Evolutionary conservation across 768 basidiomycete genomes (phyloP).

Genomic region (Mycena amicta): DNA sequence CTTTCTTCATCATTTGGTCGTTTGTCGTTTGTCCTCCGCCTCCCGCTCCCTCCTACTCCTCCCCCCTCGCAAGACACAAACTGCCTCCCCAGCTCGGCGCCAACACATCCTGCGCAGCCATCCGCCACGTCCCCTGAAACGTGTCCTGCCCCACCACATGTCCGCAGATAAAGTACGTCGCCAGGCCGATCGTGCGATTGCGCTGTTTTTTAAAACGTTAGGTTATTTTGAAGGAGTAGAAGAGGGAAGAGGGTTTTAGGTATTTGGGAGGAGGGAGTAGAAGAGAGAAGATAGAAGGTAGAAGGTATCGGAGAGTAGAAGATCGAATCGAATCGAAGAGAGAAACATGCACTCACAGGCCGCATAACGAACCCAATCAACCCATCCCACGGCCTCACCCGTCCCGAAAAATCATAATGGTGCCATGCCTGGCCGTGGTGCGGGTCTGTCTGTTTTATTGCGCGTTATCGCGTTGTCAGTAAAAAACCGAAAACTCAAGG

Average conservation of each 20-base stretch:
- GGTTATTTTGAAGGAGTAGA: not conserved
- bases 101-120: slow-evolving; percentile 18
- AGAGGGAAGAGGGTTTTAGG: no score
- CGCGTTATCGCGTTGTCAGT: no score
- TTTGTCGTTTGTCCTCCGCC: no score
- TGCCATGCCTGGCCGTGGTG: slow-evolving; percentile 41
- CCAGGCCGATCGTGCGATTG: slow-evolving; percentile 15
- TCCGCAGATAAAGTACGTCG: slow-evolving; percentile 21
- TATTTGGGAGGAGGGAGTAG: no score
- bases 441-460: slow-evolving; percentile 39
- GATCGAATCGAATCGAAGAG: not conserved
- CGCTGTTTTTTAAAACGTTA: no score
- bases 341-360: slow-evolving; percentile 23
- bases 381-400: slow-evolving; percentile 44
- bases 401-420: slow-evolving; percentile 38
- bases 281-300: no score
- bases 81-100: slow-evolving; percentile 21
- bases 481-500: no score
- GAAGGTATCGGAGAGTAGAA: no score
- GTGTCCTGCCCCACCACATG: slow-evolving; percentile 19
- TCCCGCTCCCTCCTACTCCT: no score
- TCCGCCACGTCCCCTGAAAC: slow-evolving; percentile 21
- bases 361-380: slow-evolving; percentile 39
- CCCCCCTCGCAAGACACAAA: slow-evolving; percentile 14
- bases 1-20: no score